Evolutionary conservation across 2,329 filamentous ascomycete species (phyloP), one percentile per base, ranked within the genome.

Genomic region (Bipolaris oryzae): DNA sequence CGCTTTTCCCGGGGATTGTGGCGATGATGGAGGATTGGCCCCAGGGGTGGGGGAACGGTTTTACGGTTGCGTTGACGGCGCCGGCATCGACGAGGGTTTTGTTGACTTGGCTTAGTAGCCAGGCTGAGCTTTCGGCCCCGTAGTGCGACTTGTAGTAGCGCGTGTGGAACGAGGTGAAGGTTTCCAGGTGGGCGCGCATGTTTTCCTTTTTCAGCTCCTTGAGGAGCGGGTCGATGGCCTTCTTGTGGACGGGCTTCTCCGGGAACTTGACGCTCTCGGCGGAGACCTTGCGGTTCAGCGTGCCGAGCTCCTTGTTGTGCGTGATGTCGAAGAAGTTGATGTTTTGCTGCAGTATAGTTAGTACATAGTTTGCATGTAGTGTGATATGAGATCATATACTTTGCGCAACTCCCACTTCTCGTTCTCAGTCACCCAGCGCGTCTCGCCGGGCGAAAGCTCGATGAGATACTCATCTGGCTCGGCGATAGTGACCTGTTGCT

Each of bases 311-410:
- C 49, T 82, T 80, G 53, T 87, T 85, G 39, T 91, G 84, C 58
- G 95, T 97, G 71, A 98, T 93, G 78, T 98, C 94, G 84, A 98
- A 96, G 82, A 98, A 98, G 70, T 88, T 90, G 65, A 88, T 83
- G 69, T 92, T 92, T 73, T 90, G 84, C 91, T 96, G 68, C 16
- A 1, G 9, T 3, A n/a, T 42, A 57, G 60, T 75, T 35, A 76
- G 71, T 48, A 11, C 21, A 10, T 39, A 16, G 3, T 16, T 23
- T 35, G 34, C 23, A 52, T 41, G 7, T 15, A 13, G 7, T 13
- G 9, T 28, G 5, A 4, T 11, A 33, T 7, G 7, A 25, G 2
- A 20, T 11, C 13, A 78, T 86, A 55, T 84, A 96, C 92, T 66
- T 92, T 84, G 71, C 90, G 88, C 62, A 98, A 80, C 76, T 89